Conservation (phyloP, 495 filamentous ascomycete species). For the Haplographium delicatum region DNA sequence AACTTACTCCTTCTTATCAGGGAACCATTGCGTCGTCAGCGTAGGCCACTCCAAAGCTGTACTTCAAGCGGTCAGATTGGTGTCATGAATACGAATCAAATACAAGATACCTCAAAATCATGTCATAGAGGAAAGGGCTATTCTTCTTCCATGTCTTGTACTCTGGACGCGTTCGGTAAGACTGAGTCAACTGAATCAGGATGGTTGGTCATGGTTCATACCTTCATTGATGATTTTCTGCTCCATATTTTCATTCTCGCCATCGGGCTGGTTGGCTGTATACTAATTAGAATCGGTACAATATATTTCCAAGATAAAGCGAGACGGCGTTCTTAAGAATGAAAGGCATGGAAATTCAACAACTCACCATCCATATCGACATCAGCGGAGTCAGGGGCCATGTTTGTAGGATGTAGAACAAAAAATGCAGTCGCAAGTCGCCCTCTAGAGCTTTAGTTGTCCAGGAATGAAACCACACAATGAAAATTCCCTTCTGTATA, state of each 20-base stretch:
- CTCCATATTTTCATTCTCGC: conserved; percentile 31
- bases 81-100: not conserved
- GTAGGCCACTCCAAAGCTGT: conserved; percentile 97
- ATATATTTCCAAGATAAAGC: not conserved
- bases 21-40: conserved; percentile 95
- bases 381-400: conserved; percentile 25
- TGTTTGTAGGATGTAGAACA: conserved; percentile 1
- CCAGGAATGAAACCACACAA: not conserved
- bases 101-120: conserved; percentile 65
- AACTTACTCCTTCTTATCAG: conserved; percentile 80
- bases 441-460: not conserved
- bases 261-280: conserved; percentile 12
- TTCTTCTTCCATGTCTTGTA: conserved; percentile 99
- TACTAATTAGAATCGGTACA: conserved; percentile 3
- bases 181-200: not conserved
- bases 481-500: too few species aligned
- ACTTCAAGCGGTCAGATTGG: conserved; percentile 36
- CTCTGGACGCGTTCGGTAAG: conserved; percentile 47
- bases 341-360: not conserved
- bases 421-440: too few species aligned
- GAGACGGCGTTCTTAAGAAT: too few species aligned
- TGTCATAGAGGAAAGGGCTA: conserved; percentile 94
- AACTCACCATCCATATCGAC: conserved; percentile 26
- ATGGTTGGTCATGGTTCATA: conserved; percentile 28
- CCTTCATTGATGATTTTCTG: conserved; percentile 93